phyloP scores from a whole-genome alignment of 2,329 filamentous ascomycete genomes.

The Lizonia empirigonia region DNA sequence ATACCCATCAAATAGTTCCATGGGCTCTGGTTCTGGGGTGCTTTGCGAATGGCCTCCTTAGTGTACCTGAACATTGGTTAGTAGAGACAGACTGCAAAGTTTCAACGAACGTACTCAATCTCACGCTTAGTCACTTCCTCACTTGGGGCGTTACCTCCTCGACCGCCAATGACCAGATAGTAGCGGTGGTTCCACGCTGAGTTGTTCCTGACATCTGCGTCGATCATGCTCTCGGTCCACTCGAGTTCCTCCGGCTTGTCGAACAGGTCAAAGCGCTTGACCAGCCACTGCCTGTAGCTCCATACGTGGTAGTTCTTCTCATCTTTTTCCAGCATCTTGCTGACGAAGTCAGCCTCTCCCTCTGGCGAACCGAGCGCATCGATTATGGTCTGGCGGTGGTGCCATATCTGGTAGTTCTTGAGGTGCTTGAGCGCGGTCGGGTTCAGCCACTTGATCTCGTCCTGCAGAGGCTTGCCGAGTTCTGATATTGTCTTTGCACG shows the following conservation, averaged over 20 bases:
- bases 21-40: constrained; percentile 90
- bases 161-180: constrained; percentile 80
- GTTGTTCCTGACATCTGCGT: constrained; percentile 89
- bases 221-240: constrained; percentile 74
- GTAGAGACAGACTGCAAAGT: constrained; percentile 1
- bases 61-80: constrained; percentile 53
- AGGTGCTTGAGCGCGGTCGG: constrained; percentile 78
- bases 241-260: constrained; percentile 67
- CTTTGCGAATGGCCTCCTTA: constrained; percentile 72
- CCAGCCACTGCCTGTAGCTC: constrained; percentile 85
- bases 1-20: constrained; percentile 92
- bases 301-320: constrained; percentile 99
- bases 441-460: constrained; percentile 88
- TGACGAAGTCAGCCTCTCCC: constrained; percentile 77
- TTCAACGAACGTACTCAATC: constrained; percentile 62
- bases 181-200: constrained; percentile 97
- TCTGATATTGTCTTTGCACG: constrained; percentile 78
- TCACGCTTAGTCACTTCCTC: constrained; percentile 73
- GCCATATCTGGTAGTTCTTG: constrained; percentile 99
- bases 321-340: constrained; percentile 80
- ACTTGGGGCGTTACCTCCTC: constrained; percentile 47
- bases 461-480: constrained; percentile 66
- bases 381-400: constrained; percentile 65
- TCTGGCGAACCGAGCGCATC: constrained; percentile 63
- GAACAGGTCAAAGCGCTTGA: constrained; percentile 65